Percentiles rank a stretch among this genome's conserved stretches.
Evolutionary conservation across 805 yeast genomes (phyloP).

Genomic region (Pichia paraexigua): DNA sequence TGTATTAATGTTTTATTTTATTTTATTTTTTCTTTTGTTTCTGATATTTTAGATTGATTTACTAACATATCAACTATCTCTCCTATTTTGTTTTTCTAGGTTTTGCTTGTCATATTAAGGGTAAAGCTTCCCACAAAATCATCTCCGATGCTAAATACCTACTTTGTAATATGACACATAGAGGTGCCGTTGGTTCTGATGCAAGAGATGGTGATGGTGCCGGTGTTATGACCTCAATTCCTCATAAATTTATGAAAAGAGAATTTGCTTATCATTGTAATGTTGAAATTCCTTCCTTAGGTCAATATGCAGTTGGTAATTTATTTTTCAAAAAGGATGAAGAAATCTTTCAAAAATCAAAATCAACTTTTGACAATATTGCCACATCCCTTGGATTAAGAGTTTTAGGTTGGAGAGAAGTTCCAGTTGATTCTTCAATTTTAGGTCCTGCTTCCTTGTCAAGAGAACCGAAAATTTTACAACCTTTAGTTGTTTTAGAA

Average conservation of each 20-base stretch:
- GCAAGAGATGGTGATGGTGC: slow-evolving; percentile 99
- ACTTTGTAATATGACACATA: slow-evolving; percentile 95
- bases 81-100: slow-evolving; percentile 26
- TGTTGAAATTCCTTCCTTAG: slow-evolving; percentile 62
- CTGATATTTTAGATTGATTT: neutral
- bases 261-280: slow-evolving; percentile 71
- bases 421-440: slow-evolving; percentile 90
- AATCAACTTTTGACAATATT: slow-evolving; percentile 69
- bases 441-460: slow-evolving; percentile 92
- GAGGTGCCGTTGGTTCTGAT: slow-evolving; percentile 96
- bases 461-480: slow-evolving; percentile 85
- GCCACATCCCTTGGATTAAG: slow-evolving; percentile 69
- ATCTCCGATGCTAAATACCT: slow-evolving; percentile 83
- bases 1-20: slow-evolving; percentile 1
- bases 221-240: slow-evolving; percentile 88
- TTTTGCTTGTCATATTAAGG: slow-evolving; percentile 90
- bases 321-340: slow-evolving; percentile 86
- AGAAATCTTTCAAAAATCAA: slow-evolving; percentile 58
- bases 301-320: slow-evolving; percentile 94
- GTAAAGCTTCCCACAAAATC: slow-evolving; percentile 79
- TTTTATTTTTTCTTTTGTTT: neutral
- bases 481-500: slow-evolving; percentile 79
- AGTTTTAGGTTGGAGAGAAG: slow-evolving; percentile 91
- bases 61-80: neutral
- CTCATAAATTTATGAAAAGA: slow-evolving; percentile 77